Evolutionary conservation across 2,329 filamentous ascomycete genomes (phyloP), one percentile per base, ranked within the genome.

Genomic region (Cladophialophora bantiana): DNA sequence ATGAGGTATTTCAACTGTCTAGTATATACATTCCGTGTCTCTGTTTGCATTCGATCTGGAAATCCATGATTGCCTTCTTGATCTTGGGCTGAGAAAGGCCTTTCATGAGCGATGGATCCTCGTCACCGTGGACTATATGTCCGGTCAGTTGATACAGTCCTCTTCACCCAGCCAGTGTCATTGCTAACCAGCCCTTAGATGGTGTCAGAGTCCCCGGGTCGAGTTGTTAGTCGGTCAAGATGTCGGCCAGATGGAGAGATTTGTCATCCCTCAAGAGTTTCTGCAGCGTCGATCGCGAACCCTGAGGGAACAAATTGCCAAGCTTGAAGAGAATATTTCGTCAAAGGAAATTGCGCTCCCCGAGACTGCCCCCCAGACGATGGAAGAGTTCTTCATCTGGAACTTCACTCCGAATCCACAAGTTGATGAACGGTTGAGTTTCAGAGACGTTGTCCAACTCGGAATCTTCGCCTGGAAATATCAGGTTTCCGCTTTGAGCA

Each of bases 381-480:
- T 70, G 53, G 54, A 64, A 55, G 68, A 71, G 31, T 71, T 71
- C 58, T 59, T 69, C 26, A 59, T 71, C 13, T 71, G 69, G 69
- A 67, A 62, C 7, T 36, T 60, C 35, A 35, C 40, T 12, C 62
- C 45, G 3, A 34, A 53, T 26, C 69, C 69, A 32, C 48, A 62
- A 7, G 56, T 71, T 35, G 62, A 66, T 9, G 59, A 67, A 4
- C 12, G 18, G 6, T 53, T 63, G 35, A 59, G 54, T 32, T 68
- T 71, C 62, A 54, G 61, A 1, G 55, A 71, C 1, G 67, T 64
- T 3, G 65, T 66, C 32, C 40, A 63, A 15, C 59, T 71, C 12
- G 69, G 69, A 5, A 59, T 71, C 18, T 69, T 71, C 18, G 69
- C 69, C 12, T 62, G 38, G 36, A 62, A 64, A 52, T 71, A 69